Conservation (phyloP, 768 basidiomycete genomes). For the Lactifluus echinatus region DNA sequence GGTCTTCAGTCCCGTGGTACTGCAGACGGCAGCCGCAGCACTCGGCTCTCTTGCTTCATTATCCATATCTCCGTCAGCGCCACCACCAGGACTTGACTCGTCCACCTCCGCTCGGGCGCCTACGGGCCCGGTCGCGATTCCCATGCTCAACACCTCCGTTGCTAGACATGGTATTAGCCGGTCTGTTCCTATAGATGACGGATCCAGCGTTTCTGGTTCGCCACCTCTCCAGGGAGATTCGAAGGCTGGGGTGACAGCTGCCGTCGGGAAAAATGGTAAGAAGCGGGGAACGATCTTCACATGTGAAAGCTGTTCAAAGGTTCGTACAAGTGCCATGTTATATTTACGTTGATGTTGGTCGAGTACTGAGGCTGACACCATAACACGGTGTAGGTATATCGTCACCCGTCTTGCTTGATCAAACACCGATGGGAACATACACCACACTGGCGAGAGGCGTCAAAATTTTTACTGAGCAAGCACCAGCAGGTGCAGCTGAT, state of each 20-base stretch:
- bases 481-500: conserved; percentile 97
- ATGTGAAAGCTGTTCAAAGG: conserved; percentile 95
- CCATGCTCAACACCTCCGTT: not conserved
- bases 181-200: conserved; percentile 20
- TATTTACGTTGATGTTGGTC: not conserved
- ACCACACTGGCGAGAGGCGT: conserved; percentile 90
- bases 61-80: conserved; percentile 32
- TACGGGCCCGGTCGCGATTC: conserved; percentile 16
- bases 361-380: not conserved
- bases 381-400: conserved; percentile 53
- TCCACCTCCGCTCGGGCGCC: conserved; percentile 19
- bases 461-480: conserved; percentile 85
- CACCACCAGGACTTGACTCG: conserved; percentile 21
- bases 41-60: conserved; percentile 36
- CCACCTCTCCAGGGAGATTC: conserved; percentile 14
- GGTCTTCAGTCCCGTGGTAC: conserved; percentile 27
- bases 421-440: conserved; percentile 99
- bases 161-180: not conserved
- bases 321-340: conserved; percentile 29
- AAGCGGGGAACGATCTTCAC: conserved; percentile 81
- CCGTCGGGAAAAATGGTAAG: conserved; percentile 41
- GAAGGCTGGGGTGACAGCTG: conserved; percentile 21
- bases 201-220: conserved; percentile 17
- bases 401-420: conserved; percentile 90
- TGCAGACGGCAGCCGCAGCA: conserved; percentile 32